Evolutionary conservation across 2,329 filamentous ascomycete species (phyloP).

Genomic region (Peltaster fructicola): DNA sequence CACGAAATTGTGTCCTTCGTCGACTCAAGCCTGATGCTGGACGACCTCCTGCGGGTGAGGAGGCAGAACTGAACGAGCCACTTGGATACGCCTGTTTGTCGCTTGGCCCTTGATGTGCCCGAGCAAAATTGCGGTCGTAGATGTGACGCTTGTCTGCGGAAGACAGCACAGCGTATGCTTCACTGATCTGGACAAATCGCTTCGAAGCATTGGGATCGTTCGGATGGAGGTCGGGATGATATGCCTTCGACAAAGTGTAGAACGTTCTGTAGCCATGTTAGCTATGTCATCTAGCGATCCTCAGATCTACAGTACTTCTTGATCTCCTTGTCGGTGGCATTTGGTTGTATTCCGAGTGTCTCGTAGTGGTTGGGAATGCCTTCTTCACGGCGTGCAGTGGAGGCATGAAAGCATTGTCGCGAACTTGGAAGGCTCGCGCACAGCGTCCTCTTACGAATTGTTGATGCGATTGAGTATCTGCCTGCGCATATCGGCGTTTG

Average conservation of each 20-base stretch:
- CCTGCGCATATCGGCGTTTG: too few relatives aligned
- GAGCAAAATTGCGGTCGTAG: conserved; percentile 59
- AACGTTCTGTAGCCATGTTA: conserved; percentile 34
- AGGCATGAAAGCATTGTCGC: too few relatives aligned
- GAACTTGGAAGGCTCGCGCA: too few relatives aligned
- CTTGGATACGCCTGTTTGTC: conserved; percentile 43
- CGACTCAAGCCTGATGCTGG: conserved; percentile 67
- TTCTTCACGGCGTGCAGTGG: too few relatives aligned
- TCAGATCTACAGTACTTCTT: conserved; percentile 45
- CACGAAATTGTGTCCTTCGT: conserved; percentile 57
- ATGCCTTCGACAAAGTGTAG: conserved; percentile 75
- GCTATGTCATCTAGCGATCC: background rate
- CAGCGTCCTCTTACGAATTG: too few relatives aligned
- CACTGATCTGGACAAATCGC: conserved; percentile 39
- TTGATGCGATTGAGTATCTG: too few relatives aligned
- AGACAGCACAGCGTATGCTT: conserved; percentile 18
- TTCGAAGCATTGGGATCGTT: conserved; percentile 51
- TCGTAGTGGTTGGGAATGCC: conserved; percentile 56
- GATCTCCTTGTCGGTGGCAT: conserved; percentile 58
- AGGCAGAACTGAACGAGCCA: conserved; percentile 34
- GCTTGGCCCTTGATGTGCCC: conserved; percentile 18
- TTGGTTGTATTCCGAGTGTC: conserved; percentile 51
- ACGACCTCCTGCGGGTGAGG: conserved; percentile 47
- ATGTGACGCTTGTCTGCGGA: conserved; percentile 53
- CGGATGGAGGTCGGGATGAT: conserved; percentile 86